Evolutionary conservation across 1,284 basidiomycete species (phyloP), one percentile per base, ranked within the genome.

Genomic region (Athelia sp.): DNA sequence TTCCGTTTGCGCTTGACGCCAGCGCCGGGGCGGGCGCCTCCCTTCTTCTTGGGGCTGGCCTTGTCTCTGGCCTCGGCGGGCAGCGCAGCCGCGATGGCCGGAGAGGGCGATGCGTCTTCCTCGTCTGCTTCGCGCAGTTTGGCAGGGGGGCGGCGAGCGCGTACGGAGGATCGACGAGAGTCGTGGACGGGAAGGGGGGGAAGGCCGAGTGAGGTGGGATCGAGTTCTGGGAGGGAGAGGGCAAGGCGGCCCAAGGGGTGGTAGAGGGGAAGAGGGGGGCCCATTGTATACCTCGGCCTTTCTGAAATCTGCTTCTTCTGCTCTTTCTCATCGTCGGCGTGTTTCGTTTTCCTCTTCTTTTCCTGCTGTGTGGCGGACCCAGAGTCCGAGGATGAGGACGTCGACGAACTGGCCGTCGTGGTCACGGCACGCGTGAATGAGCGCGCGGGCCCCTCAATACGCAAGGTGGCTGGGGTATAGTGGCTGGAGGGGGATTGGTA

Each of bases 241-340:
- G 85, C 84, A 40, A 87, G 71, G 6, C 66, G 66, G 2, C 83
- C 84, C 21, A 80, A 69, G 21, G 84, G 84, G 59, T 87, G 84
- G 60, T 88, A 87, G 35, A 88, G 67, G 21, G 84, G 82, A 31
- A 86, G 69, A n/a, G 75, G 71, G 1, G 75, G 72, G n/a, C 62
- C 57, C 60, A 71, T 67, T 36, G 61, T 57, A 50, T 56, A 55
- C 43, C 15, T 6, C 23, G 18, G 46, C 61, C 58, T 43, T 55
- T 56, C 13, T 51, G 49, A 36, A 40, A 35, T 46, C 38, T 11
- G 23, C 19, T 40, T 40, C 36, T 40, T 40, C 36, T 40, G 36
- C 36, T 21, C 36, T 6, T 40, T 40, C n/a, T 21, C 36, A n/a
- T 40, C 36, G n/a, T 40, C 36, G 4, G 36, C 15, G 6, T 40